These are phyloP conservation scores for Alternaria triticina DNA, from an alignment of 2,329 filamentous ascomycete species.

Conservation along the genomic window DNA sequence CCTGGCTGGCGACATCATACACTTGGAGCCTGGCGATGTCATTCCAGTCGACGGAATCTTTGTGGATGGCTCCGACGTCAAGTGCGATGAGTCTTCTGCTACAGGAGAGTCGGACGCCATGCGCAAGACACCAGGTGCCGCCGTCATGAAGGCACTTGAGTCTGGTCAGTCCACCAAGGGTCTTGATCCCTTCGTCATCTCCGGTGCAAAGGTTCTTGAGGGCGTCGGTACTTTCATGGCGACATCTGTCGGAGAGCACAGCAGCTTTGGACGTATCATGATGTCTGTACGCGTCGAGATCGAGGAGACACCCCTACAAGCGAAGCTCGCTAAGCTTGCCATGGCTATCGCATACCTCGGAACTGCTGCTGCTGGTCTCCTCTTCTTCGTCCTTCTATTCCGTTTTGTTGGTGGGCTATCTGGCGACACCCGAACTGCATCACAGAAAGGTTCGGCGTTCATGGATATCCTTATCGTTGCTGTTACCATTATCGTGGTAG, in stretches of 20 bases:
- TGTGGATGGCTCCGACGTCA: constrained; percentile 68
- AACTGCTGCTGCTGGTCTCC: constrained; percentile 43
- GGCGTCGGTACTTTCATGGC: constrained; percentile 60
- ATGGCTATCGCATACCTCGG: constrained; percentile 61
- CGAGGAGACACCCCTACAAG: constrained; percentile 61
- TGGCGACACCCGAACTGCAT: constrained; percentile 27
- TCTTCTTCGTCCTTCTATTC: constrained; percentile 51
- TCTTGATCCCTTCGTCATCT: constrained; percentile 69
- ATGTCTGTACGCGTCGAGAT: constrained; percentile 62
- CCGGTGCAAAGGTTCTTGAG: constrained; percentile 63
- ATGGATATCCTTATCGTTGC: constrained; percentile 52
- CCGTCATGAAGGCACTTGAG: constrained; percentile 64
- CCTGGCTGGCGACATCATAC: constrained; percentile 72
- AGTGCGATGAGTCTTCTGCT: constrained; percentile 75
- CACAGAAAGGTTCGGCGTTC: constrained; percentile 46
- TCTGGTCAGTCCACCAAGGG: constrained; percentile 57
- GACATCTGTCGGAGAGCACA: constrained; percentile 62
- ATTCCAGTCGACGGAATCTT: constrained; percentile 74
- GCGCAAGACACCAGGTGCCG: constrained; percentile 67
- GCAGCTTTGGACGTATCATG: constrained; percentile 63
- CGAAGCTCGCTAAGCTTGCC: constrained; percentile 60
- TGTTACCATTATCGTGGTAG: constrained; percentile 52
- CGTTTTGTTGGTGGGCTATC: constrained; percentile 45
- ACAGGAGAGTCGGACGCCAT: constrained; percentile 76
- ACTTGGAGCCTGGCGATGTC: constrained; percentile 72